phyloP scores from a whole-genome alignment of 306 rosid species.

The barrel medic (Medicago truncatula) region DNA sequence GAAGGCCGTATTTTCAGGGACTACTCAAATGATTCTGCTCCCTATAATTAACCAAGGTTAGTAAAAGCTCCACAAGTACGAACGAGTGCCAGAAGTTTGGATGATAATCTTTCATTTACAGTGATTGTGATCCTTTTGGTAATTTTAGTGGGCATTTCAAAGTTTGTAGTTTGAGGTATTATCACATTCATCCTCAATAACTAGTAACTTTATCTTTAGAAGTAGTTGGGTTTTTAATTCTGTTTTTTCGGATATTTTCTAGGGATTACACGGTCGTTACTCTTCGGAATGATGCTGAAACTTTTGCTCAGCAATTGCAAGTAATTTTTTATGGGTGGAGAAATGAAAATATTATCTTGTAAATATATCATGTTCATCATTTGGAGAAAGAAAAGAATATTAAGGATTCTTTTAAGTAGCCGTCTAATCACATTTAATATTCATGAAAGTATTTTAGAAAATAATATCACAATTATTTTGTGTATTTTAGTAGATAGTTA shows the following conservation, averaged over 20 bases:
- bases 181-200: neutral
- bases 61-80: conserved; percentile 22
- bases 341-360: neutral
- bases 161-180: neutral
- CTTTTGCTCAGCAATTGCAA: neutral
- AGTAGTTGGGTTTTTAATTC: neutral
- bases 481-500: no score
- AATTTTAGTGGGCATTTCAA: neutral
- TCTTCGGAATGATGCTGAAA: neutral
- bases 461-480: no score
- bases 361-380: neutral
- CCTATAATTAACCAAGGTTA: conserved; percentile 26
- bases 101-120: conserved; percentile 15
- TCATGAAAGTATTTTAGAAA: no score
- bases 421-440: neutral
- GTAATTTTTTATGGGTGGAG: neutral
- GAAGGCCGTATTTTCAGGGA: neutral
- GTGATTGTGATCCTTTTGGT: conserved; percentile 33
- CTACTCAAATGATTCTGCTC: conserved; percentile 3
- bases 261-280: no score
- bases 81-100: conserved; percentile 14
- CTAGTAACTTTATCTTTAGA: conserved; percentile 36
- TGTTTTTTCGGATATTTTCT: no score
- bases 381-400: neutral
- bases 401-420: neutral